These are phyloP conservation scores for Ensete glaucum DNA, from an alignment of 176 grass and related monocot species.

Conservation along the genomic window DNA sequence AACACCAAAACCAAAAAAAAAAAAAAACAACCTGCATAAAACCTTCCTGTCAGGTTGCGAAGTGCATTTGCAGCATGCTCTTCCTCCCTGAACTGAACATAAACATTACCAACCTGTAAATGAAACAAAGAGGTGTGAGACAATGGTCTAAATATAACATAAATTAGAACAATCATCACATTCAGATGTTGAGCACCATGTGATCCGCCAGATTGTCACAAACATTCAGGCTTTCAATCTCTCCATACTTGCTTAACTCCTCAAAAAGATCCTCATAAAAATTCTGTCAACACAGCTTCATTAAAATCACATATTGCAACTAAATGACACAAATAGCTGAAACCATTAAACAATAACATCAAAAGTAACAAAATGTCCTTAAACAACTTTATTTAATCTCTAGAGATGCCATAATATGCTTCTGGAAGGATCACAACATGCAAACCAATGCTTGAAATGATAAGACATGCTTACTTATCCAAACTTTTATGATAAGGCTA, in stretches of 20 bases:
- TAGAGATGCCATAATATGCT: too few relatives aligned
- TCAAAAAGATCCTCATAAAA: constrained; percentile 24
- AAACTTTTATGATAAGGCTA: too few relatives aligned
- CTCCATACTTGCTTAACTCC: constrained; percentile 24
- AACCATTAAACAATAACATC: not conserved
- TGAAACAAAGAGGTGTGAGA: not conserved
- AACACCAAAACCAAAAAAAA: not conserved
- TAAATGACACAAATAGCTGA: not conserved
- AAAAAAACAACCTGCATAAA: constrained; percentile 17
- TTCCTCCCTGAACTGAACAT: constrained; percentile 27
- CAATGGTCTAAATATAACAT: not conserved
- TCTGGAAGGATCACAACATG: too few relatives aligned
- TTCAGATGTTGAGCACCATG: constrained; percentile 14
- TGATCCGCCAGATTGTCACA: constrained; percentile 27
- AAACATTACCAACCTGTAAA: constrained; percentile 21
- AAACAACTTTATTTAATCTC: not conserved
- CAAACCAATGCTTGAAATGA: too few relatives aligned
- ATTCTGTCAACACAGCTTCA: constrained; percentile 3
- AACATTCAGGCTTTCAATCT: constrained; percentile 22
- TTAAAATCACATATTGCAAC: not conserved
- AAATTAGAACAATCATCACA: not conserved
- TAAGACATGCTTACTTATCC: too few relatives aligned
- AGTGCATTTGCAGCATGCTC: constrained; percentile 26
- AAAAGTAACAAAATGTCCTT: not conserved
- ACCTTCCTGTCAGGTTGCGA: constrained; percentile 19